phyloP scores from a whole-genome alignment of 305 asterid species.

The Fraxinus baroniana region DNA sequence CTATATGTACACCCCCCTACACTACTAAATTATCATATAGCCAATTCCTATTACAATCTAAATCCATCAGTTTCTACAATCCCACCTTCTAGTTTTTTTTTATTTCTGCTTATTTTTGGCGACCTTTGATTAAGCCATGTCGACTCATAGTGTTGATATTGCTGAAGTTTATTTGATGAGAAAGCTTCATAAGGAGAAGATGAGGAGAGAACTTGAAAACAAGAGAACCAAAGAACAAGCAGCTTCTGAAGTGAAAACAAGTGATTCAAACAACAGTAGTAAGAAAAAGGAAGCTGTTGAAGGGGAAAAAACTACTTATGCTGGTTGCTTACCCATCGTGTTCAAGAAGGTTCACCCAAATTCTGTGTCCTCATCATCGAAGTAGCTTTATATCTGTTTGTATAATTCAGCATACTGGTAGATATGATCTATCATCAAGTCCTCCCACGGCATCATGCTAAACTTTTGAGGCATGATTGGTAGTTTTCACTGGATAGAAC shows the following conservation, averaged over 20 bases:
- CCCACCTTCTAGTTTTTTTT: background rate
- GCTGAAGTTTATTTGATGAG: conserved; percentile 4
- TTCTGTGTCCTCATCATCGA: background rate
- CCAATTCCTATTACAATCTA: background rate
- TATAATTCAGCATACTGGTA: background rate
- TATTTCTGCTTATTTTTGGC: background rate
- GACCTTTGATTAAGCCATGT: background rate
- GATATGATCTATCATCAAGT: background rate
- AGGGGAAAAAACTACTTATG: background rate
- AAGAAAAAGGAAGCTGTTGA: background rate
- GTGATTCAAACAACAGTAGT: background rate
- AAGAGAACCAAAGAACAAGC: background rate
- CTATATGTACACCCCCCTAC: background rate
- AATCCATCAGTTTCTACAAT: background rate
- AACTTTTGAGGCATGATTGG: background rate
- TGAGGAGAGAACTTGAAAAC: background rate
- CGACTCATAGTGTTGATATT: background rate
- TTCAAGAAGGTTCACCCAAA: background rate
- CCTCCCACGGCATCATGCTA: background rate
- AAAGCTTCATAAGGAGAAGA: conserved; percentile 4
- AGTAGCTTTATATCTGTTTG: background rate
- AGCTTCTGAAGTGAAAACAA: background rate
- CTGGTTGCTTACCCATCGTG: background rate
- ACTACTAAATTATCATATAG: background rate
- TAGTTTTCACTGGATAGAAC: background rate